Evolutionary conservation across 768 basidiomycete species (phyloP), one percentile per base, ranked within the genome.

Genomic region (Boletus coccyginus): DNA sequence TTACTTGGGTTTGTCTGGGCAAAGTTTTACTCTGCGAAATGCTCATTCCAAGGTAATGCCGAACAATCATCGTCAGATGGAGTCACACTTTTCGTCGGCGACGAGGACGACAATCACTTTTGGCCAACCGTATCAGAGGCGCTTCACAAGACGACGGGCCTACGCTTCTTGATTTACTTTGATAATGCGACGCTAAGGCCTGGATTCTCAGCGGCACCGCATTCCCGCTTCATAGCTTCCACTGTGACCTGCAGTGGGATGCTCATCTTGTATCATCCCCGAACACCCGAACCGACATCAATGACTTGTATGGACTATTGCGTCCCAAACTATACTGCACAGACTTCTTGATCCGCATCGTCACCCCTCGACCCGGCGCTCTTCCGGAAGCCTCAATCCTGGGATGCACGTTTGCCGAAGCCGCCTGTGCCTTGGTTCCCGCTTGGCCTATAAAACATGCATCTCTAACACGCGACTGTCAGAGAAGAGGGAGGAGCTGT

Each of bases 201-300:
- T 77, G 77, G 77, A 70, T 77, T 43, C 67, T 77, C 10, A 49
- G 69, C 5, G 70, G 67, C 3, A 78, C 77, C 55, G 66, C 70
- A 1, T 88, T 87, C 61, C 80, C 72, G 33, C 81, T 88, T n/a
- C 77, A 72, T 35, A 76, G 74, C 17, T 85, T 88, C 56, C 81
- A 83, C 59, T 86, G 84, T 64, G 87, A 88, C 65, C 75, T 88
- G 42, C 76, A 79, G 57, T 88, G 87, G 87, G 84, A 87, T 62
- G 55, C 59, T 16, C 63, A 78, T 57, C 81, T 88, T 33, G 72
- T 81, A 42, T 65, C 73, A 35, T 70, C 65, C 52, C 56, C 62
- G 51, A 74, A 57, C 43, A 50, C 46, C n/a, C 67, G 69, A 35
- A 33, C 65, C 40, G 60, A 60, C 52, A 57, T 69, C 46, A 29